These are phyloP conservation scores for Penicillium rolfsii DNA, from an alignment of 2,329 filamentous ascomycete species.

Conservation along the genomic window DNA sequence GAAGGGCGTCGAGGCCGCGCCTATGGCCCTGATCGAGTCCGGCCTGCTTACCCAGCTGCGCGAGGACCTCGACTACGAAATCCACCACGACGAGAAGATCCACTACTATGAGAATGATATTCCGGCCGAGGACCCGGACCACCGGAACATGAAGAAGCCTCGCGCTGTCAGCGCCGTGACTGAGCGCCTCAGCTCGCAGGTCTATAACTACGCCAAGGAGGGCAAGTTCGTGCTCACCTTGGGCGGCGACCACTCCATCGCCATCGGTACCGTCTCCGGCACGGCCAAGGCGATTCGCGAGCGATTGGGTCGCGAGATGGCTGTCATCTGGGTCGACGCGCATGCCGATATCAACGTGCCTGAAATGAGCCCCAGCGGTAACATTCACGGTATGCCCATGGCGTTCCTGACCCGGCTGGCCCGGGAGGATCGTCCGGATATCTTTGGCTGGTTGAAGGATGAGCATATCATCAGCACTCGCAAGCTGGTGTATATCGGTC, in stretches of 20 bases:
- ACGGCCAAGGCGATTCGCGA: slow-evolving; percentile 85
- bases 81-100: slow-evolving; percentile 80
- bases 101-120: slow-evolving; percentile 79
- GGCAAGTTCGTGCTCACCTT: slow-evolving; percentile 90
- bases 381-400: slow-evolving; percentile 98
- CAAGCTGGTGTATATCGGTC: slow-evolving; percentile 95
- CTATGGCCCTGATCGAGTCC: slow-evolving; percentile 82
- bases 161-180: slow-evolving; percentile 84
- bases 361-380: slow-evolving; percentile 84
- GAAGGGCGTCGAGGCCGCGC: slow-evolving; percentile 86
- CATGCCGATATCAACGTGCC: slow-evolving; percentile 98
- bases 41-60: slow-evolving; percentile 83
- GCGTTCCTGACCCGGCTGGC: slow-evolving; percentile 87
- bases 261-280: slow-evolving; percentile 89
- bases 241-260: slow-evolving; percentile 94
- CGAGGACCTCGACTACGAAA: slow-evolving; percentile 83
- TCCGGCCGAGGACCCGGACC: slow-evolving; percentile 71
- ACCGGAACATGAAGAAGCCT: slow-evolving; percentile 94
- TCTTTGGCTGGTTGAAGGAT: slow-evolving; percentile 86
- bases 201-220: slow-evolving; percentile 80
- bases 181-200: slow-evolving; percentile 74
- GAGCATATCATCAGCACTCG: slow-evolving; percentile 63
- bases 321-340: slow-evolving; percentile 98
- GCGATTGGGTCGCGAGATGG: slow-evolving; percentile 78
- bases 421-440: slow-evolving; percentile 71